Evolutionary conservation across 2,329 filamentous ascomycete genomes (phyloP).

Genomic region (Rutstroemia sp.): DNA sequence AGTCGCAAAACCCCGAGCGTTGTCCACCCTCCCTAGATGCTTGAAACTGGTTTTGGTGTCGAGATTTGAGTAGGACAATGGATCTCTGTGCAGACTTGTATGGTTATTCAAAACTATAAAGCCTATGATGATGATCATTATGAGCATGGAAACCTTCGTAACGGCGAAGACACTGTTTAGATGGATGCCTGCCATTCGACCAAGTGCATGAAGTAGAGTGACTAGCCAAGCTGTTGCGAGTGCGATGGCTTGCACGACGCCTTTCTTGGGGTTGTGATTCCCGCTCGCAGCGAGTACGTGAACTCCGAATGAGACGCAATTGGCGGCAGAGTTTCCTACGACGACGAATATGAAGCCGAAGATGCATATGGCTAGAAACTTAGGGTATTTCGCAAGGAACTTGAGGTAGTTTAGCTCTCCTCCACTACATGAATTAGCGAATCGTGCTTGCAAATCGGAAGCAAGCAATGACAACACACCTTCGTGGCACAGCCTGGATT

Average conservation of each 20-base stretch:
- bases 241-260: conserved; percentile 39
- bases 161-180: conserved; percentile 43
- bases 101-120: conserved; percentile 10
- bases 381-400: not conserved
- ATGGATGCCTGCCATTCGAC: conserved; percentile 41
- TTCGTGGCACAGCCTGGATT: conserved; percentile 36
- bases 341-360: conserved; percentile 31
- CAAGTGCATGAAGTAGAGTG: conserved; percentile 41
- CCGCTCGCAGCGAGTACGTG: conserved; percentile 34
- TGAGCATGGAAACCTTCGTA: conserved; percentile 41
- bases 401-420: conserved; percentile 40
- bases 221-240: conserved; percentile 37
- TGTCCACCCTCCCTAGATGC: conserved; percentile 12
- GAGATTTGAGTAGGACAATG: conserved; percentile 9
- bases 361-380: conserved; percentile 29
- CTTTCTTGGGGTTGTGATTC: conserved; percentile 23
- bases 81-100: conserved; percentile 1
- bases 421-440: conserved; percentile 21
- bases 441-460: not conserved
- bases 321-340: conserved; percentile 43
- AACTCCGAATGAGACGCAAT: conserved; percentile 44
- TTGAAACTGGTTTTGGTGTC: conserved; percentile 9
- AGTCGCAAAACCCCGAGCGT: conserved; percentile 29
- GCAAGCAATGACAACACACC: conserved; percentile 7
- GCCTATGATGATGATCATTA: conserved; percentile 37